Evolutionary conservation across 2,329 filamentous ascomycete species (phyloP).

Genomic region (Claviceps quebecensis): DNA sequence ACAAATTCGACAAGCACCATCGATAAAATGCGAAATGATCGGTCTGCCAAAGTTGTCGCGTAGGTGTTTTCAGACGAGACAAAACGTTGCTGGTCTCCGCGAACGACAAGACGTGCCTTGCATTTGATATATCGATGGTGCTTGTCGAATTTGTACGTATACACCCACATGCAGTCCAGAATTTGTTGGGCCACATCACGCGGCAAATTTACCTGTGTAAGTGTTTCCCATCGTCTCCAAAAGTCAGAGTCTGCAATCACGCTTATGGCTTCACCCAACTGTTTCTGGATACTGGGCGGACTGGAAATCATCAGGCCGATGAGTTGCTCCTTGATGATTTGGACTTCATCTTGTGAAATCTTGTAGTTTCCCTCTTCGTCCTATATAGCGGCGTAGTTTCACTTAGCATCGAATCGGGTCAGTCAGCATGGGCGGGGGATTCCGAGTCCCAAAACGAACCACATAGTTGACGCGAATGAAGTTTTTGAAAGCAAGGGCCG

Average conservation of each 20-base stretch:
- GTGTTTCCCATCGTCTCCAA: constrained; percentile 89
- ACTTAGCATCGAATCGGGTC: constrained; percentile 7
- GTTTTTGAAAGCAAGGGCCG: constrained; percentile 95
- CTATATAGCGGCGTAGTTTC: constrained; percentile 21
- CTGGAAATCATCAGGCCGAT: constrained; percentile 94
- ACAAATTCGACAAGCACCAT: too few species aligned
- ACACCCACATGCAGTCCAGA: too few species aligned
- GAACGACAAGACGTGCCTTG: too few species aligned
- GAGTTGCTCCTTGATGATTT: constrained; percentile 84
- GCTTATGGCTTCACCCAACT: constrained; percentile 92
- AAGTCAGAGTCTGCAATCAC: constrained; percentile 97
- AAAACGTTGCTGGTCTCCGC: too few species aligned
- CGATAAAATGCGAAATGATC: too few species aligned
- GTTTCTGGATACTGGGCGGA: constrained; percentile 73
- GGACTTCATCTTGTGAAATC: constrained; percentile 67
- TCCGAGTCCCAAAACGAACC: constrained; percentile 28
- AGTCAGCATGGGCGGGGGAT: neutral
- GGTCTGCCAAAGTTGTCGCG: too few species aligned
- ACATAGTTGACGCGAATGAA: constrained; percentile 92
- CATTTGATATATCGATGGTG: too few species aligned
- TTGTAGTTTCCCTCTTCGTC: constrained; percentile 93
- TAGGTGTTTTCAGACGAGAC: too few species aligned
- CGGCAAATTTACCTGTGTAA: constrained; percentile 51
- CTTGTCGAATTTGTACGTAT: too few species aligned
- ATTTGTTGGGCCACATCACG: too few species aligned